Percentiles rank a stretch among this genome's conserved stretches.
Conservation (phyloP, 2,329 filamentous ascomycete genomes). For the Penicillium sp. region DNA sequence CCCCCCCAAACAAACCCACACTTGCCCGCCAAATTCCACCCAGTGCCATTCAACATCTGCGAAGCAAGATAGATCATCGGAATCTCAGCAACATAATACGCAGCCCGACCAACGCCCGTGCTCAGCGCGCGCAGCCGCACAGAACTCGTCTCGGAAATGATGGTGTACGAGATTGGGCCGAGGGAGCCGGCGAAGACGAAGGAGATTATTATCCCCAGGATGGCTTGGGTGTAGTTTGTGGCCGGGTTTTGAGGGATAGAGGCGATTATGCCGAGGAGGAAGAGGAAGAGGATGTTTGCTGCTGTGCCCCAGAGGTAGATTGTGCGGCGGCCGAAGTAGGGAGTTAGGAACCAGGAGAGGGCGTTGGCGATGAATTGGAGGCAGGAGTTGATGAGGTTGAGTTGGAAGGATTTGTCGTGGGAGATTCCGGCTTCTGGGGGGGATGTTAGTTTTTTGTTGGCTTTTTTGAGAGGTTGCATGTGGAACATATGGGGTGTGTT, state of each 20-base stretch:
- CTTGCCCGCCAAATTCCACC: constrained; percentile 48
- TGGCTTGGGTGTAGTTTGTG: constrained; percentile 44
- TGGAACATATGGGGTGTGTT: no score
- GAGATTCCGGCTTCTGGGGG: constrained; percentile 34
- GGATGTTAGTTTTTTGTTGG: constrained; percentile 10
- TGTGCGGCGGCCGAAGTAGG: constrained; percentile 45
- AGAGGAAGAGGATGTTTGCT: constrained; percentile 38
- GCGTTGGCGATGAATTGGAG: constrained; percentile 41
- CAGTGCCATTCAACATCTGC: constrained; percentile 44
- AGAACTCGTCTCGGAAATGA: constrained; percentile 44
- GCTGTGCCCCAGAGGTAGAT: constrained; percentile 44
- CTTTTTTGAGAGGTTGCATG: background rate
- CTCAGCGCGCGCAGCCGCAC: constrained; percentile 43
- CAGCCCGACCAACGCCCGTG: constrained; percentile 43
- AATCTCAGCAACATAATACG: constrained; percentile 48
- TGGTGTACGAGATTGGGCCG: constrained; percentile 43
- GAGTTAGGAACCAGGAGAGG: constrained; percentile 38
- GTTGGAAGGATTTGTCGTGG: constrained; percentile 28
- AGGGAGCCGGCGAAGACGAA: constrained; percentile 42
- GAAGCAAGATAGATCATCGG: constrained; percentile 47
- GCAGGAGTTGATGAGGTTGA: constrained; percentile 33
- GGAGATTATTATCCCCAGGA: constrained; percentile 44
- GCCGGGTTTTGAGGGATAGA: constrained; percentile 34
- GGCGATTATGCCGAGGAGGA: constrained; percentile 41
- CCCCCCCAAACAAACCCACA: constrained; percentile 53